Conservation (phyloP, 73 alveolate species). For the Paramecium primaurelia region DNA sequence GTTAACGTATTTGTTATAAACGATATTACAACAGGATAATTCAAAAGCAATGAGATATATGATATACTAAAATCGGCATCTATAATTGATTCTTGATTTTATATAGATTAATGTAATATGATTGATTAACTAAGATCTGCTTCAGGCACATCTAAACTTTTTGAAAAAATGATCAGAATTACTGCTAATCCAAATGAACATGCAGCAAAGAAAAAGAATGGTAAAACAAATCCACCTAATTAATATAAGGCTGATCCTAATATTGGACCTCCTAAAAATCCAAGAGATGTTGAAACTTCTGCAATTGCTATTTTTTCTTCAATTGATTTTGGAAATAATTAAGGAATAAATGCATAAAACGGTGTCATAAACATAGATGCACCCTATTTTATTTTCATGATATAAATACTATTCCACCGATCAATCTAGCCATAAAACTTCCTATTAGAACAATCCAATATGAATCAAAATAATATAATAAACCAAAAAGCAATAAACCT, state of each 20-base stretch:
- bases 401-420: slow-evolving; percentile 5
- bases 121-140: neutral
- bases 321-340: neutral
- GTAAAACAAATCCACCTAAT: neutral
- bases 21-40: neutral
- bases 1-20: neutral
- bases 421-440: neutral
- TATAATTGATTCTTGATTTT: neutral
- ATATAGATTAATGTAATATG: neutral
- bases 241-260: neutral
- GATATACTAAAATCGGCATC: neutral
- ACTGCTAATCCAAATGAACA: neutral
- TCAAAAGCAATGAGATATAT: neutral
- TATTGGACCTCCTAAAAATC: slow-evolving; percentile 32
- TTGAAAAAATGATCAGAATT: neutral
- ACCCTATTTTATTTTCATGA: neutral
- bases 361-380: slow-evolving; percentile 31
- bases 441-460: neutral
- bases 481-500: neutral
- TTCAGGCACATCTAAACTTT: neutral
- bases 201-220: slow-evolving; percentile 7
- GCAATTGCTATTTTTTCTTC: neutral
- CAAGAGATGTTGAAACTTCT: slow-evolving; percentile 20
- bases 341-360: slow-evolving; percentile 11
- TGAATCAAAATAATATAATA: neutral